Conservation (phyloP, 345 rosid genomes). For the Ricinus communis region DNA sequence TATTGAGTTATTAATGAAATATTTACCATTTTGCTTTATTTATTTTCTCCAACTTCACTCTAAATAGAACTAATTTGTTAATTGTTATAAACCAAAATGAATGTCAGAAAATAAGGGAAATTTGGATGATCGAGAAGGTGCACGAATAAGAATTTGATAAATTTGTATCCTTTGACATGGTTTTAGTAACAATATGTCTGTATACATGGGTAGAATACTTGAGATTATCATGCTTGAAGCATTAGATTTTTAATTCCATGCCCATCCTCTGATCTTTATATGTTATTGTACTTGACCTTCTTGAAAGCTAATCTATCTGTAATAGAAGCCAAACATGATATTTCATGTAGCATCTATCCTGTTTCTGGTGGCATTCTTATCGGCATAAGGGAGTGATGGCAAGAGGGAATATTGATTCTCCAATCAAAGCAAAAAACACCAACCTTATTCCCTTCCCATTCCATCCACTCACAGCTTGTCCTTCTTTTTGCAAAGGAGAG, state of each 20-base stretch:
- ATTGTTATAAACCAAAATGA: neutral
- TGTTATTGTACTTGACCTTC: no score
- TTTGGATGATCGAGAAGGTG: neutral
- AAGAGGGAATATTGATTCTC: slow-evolving; percentile 30
- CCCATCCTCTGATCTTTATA: neutral
- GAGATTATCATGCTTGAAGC: neutral
- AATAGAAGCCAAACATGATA: slow-evolving; percentile 10
- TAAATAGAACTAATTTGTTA: neutral
- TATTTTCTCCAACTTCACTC: neutral
- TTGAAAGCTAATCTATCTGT: neutral
- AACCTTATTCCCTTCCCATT: slow-evolving; percentile 25
- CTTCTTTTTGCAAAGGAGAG: slow-evolving; percentile 31
- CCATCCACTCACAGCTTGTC: slow-evolving; percentile 16
- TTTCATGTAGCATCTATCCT: slow-evolving; percentile 22
- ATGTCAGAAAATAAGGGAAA: neutral
- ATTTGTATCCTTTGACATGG: neutral
- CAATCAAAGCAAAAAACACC: slow-evolving; percentile 19
- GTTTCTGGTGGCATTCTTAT: slow-evolving; percentile 29
- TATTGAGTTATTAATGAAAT: no score
- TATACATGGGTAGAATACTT: neutral
- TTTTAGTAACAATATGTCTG: neutral
- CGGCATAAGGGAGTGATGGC: slow-evolving; percentile 21
- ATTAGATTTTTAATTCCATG: neutral
- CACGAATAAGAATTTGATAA: neutral
- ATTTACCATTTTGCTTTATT: neutral